Conservation (phyloP, 768 basidiomycete genomes). For the Sistotremastrum niveocremeum region DNA sequence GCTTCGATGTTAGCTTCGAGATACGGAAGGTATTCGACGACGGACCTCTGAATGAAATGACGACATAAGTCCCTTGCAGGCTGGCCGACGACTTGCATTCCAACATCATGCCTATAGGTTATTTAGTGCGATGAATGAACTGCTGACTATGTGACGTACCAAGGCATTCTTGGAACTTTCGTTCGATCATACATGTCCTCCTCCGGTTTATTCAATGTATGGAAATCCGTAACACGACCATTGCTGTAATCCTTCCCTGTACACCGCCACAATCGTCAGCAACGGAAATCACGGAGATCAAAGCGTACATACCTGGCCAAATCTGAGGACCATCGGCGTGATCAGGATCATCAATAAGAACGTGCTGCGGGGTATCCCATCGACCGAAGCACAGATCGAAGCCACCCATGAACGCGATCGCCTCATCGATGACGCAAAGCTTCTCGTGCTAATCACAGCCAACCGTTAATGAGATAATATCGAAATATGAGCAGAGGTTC, state of each 20-base stretch:
- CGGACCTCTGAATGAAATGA: slow-evolving; percentile 85
- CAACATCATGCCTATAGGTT: slow-evolving; percentile 79
- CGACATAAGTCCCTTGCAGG: slow-evolving; percentile 89
- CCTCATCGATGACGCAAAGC: slow-evolving; percentile 91
- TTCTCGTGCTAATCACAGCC: slow-evolving; percentile 71
- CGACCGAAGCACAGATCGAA: slow-evolving; percentile 89
- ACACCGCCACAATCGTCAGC: neutral
- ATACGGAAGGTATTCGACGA: slow-evolving; percentile 1
- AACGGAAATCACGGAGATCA: neutral
- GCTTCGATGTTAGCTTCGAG: neutral
- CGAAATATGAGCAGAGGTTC: neutral
- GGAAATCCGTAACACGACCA: slow-evolving; percentile 75
- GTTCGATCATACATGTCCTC: slow-evolving; percentile 92
- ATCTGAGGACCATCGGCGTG: slow-evolving; percentile 43
- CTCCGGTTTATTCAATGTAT: slow-evolving; percentile 73
- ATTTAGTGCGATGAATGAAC: neutral
- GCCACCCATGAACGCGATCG: slow-evolving; percentile 97
- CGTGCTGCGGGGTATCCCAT: slow-evolving; percentile 97
- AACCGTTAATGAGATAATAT: slow-evolving; percentile 1
- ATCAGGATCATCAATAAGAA: slow-evolving; percentile 75
- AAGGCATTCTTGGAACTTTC: slow-evolving; percentile 90
- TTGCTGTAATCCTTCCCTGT: slow-evolving; percentile 93
- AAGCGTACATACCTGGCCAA: slow-evolving; percentile 63
- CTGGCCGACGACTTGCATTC: slow-evolving; percentile 90
- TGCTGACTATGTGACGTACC: slow-evolving; percentile 34